phyloP scores from a whole-genome alignment of 306 rosid species.

The Glycine latifolia region DNA sequence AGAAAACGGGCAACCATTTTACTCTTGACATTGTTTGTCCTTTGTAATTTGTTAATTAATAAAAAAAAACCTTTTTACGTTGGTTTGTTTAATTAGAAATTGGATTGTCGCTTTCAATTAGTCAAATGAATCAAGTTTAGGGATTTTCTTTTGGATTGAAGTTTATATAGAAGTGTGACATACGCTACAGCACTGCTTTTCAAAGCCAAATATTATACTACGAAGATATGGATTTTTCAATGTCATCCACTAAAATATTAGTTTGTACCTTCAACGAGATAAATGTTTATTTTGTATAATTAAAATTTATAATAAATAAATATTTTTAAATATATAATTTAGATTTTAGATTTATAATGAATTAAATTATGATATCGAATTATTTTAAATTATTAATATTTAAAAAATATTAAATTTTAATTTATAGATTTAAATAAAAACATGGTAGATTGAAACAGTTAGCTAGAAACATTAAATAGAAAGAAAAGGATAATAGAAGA shows the following conservation, averaged over 20 bases:
- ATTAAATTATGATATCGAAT: no score
- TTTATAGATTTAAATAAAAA: no score
- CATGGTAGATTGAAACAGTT: no score
- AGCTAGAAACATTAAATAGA: no score
- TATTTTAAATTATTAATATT: no score
- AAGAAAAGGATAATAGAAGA: no score
- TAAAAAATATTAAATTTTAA: no score
- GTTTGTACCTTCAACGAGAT: neutral
- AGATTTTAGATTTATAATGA: no score
- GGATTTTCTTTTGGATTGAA: neutral
- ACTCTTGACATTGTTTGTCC: neutral
- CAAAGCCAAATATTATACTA: neutral
- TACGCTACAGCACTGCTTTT: neutral
- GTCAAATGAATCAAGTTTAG: neutral
- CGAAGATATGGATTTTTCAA: neutral
- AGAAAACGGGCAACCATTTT: neutral
- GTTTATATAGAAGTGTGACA: neutral
- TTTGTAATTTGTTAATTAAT: neutral
- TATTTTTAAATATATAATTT: no score
- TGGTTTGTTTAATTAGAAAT: neutral
- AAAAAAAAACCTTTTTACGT: no score
- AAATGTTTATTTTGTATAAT: neutral
- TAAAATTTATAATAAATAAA: no score
- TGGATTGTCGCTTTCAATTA: slow-evolving; percentile 12
- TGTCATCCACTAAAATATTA: neutral